phyloP scores from a whole-genome alignment of 768 basidiomycete genomes.

The Pholiota conissans region DNA sequence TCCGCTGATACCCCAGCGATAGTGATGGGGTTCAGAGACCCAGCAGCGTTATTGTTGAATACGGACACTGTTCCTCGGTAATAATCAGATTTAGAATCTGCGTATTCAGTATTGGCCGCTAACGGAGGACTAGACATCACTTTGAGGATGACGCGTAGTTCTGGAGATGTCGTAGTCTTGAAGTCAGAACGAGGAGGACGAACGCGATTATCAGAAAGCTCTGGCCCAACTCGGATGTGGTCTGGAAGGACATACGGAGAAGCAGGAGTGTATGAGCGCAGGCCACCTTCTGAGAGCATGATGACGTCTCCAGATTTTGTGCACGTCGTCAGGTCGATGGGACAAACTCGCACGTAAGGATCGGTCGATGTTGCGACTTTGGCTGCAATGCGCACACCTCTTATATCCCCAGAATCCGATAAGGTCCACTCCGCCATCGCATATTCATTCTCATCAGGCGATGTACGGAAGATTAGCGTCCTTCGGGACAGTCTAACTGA shows the following conservation, averaged over 20 bases:
- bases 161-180: slow-evolving; percentile 31
- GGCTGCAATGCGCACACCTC: slow-evolving; percentile 34
- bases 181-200: slow-evolving; percentile 37
- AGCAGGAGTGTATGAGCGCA: slow-evolving; percentile 33
- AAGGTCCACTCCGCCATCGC: slow-evolving; percentile 42
- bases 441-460: slow-evolving; percentile 30
- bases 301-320: slow-evolving; percentile 34
- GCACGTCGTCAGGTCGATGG: slow-evolving; percentile 35
- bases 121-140: slow-evolving; percentile 35
- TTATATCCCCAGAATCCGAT: slow-evolving; percentile 34
- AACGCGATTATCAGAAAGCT: slow-evolving; percentile 28
- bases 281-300: slow-evolving; percentile 35
- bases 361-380: slow-evolving; percentile 34
- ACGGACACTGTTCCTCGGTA: slow-evolving; percentile 34
- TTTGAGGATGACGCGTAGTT: slow-evolving; percentile 34
- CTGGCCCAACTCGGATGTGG: slow-evolving; percentile 31
- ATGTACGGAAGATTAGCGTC: slow-evolving; percentile 36
- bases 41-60: slow-evolving; percentile 37
- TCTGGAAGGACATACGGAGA: slow-evolving; percentile 33
- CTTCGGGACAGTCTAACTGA: slow-evolving; percentile 32
- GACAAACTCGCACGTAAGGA: slow-evolving; percentile 36
- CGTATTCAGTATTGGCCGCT: slow-evolving; percentile 30
- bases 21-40: slow-evolving; percentile 31
- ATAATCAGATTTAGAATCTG: slow-evolving; percentile 24
- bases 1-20: slow-evolving; percentile 31